phyloP scores from a whole-genome alignment of 768 basidiomycete genomes.

The Crucibulum laeve region DNA sequence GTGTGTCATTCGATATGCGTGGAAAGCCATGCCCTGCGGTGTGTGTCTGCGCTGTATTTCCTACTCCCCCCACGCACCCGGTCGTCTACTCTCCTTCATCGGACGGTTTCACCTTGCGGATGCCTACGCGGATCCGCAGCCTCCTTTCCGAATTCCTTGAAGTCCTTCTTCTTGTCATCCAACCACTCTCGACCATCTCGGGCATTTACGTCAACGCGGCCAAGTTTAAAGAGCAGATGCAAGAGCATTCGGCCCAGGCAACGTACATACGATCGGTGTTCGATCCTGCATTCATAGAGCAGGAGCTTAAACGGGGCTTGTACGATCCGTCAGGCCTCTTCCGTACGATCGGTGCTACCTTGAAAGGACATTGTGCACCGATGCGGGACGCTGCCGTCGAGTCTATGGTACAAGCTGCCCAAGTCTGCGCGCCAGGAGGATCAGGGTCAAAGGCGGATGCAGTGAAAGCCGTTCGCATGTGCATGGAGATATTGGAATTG shows the following conservation, averaged over 20 bases:
- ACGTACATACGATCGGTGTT: slow-evolving; percentile 69
- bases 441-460: slow-evolving; percentile 57
- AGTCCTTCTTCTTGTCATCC: slow-evolving; percentile 80
- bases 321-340: slow-evolving; percentile 83
- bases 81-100: slow-evolving; percentile 38
- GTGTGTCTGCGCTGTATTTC: slow-evolving; percentile 49
- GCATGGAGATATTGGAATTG: slow-evolving; percentile 87
- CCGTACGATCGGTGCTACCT: slow-evolving; percentile 68
- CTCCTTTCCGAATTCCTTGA: slow-evolving; percentile 76
- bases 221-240: slow-evolving; percentile 54
- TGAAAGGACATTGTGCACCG: slow-evolving; percentile 91
- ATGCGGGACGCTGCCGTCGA: slow-evolving; percentile 86
- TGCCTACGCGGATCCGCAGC: slow-evolving; percentile 66
- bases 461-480: slow-evolving; percentile 71
- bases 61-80: slow-evolving; percentile 34
- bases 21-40: slow-evolving; percentile 51
- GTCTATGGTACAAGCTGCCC: slow-evolving; percentile 72
- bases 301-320: slow-evolving; percentile 71
- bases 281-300: slow-evolving; percentile 78
- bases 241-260: slow-evolving; percentile 60
- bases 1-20: slow-evolving; percentile 65
- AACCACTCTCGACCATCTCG: slow-evolving; percentile 63
- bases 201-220: slow-evolving; percentile 58
- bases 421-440: slow-evolving; percentile 49
- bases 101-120: slow-evolving; percentile 53